Conservation (phyloP, 2,329 filamentous ascomycete species). For the Colletotrichum sp. region DNA sequence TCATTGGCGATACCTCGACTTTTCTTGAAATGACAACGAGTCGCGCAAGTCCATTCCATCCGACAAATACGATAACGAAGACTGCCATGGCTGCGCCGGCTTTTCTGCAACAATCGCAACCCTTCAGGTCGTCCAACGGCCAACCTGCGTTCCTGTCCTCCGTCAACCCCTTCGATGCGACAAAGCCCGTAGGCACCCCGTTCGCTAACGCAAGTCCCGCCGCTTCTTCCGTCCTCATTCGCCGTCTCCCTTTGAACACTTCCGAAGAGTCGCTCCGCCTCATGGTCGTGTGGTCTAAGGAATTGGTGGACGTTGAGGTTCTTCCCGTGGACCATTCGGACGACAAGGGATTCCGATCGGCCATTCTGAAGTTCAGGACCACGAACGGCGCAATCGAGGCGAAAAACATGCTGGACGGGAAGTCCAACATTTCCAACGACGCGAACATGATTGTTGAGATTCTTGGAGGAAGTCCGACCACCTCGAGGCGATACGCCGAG, state of each 20-base stretch:
- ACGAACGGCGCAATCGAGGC: constrained; percentile 59
- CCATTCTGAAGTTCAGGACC: constrained; percentile 58
- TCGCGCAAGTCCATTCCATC: constrained; percentile 36
- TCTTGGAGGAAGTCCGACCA: constrained; percentile 44
- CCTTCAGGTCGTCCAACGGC: constrained; percentile 43
- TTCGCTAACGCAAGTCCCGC: constrained; percentile 40
- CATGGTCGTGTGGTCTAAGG: constrained; percentile 65
- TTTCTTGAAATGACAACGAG: constrained; percentile 28
- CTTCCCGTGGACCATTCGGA: constrained; percentile 53
- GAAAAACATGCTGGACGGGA: constrained; percentile 63
- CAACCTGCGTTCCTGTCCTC: constrained; percentile 36
- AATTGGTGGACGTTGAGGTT: constrained; percentile 56
- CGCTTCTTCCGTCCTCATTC: constrained; percentile 53
- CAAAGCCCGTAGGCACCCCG: constrained; percentile 43
- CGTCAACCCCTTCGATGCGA: constrained; percentile 41
- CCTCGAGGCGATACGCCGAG: constrained; percentile 31
- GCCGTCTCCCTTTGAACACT: constrained; percentile 58
- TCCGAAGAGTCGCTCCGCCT: constrained; percentile 58
- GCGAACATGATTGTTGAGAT: constrained; percentile 64
- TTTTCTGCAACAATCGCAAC: constrained; percentile 44
- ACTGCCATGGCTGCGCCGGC: constrained; percentile 50
- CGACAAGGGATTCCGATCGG: constrained; percentile 56
- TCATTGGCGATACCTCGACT: constrained; percentile 27
- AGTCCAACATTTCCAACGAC: constrained; percentile 54
- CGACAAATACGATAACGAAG: constrained; percentile 30